phyloP scores from a whole-genome alignment of 2,329 filamentous ascomycete genomes.

The Neodidymelliopsis sp. region DNA sequence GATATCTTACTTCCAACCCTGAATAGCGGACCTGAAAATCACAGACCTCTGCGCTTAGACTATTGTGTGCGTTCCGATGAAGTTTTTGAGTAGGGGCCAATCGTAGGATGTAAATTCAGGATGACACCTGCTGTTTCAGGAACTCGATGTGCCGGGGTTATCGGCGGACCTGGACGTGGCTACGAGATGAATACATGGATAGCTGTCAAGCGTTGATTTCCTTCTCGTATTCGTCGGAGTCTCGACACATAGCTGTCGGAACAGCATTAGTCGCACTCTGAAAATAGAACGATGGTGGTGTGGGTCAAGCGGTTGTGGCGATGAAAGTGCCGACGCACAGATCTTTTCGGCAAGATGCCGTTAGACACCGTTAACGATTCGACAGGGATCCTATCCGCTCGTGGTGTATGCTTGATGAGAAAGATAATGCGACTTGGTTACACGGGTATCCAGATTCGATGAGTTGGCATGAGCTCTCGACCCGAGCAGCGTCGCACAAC shows the following conservation, averaged over 20 bases:
- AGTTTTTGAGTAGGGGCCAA: slow-evolving; percentile 6
- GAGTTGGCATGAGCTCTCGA: too few species aligned
- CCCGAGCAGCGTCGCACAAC: too few species aligned
- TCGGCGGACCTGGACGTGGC: slow-evolving; percentile 1
- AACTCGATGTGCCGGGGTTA: not conserved
- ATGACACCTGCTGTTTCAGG: slow-evolving; percentile 17
- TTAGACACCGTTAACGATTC: not conserved
- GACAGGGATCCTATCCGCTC: too few species aligned
- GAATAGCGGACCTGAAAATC: not conserved
- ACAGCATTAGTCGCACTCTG: not conserved
- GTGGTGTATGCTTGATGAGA: too few species aligned
- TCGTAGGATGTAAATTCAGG: slow-evolving; percentile 6
- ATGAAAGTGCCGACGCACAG: slow-evolving; percentile 8
- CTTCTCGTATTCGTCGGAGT: slow-evolving; percentile 5
- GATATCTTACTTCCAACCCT: not conserved
- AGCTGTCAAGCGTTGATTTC: not conserved
- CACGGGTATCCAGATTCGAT: too few species aligned
- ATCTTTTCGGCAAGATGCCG: slow-evolving; percentile 6
- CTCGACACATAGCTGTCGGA: not conserved
- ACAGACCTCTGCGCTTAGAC: not conserved
- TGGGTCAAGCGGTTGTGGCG: slow-evolving; percentile 14
- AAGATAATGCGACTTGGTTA: too few species aligned
- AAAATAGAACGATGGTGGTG: slow-evolving; percentile 5
- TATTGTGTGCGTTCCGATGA: too few species aligned
- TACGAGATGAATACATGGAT: too few species aligned